Evolutionary conservation across 108 stramenopile species (phyloP).

Genomic region (Cylindrotheca closterium): DNA sequence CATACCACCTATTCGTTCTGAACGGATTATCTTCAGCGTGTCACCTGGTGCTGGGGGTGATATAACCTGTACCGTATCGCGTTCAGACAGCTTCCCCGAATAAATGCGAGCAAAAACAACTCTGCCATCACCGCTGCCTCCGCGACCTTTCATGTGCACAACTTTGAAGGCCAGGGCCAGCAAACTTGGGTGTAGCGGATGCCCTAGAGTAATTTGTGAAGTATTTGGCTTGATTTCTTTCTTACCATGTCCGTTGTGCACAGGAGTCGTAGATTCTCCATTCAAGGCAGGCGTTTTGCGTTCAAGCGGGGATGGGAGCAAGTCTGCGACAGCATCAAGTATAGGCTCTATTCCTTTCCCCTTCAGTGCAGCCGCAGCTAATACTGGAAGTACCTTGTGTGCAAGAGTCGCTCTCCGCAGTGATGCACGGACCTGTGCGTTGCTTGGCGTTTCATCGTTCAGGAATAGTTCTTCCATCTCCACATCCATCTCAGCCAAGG

Average conservation of each 20-base stretch:
- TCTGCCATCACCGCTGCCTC: slow-evolving; percentile 87
- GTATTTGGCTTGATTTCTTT: background rate
- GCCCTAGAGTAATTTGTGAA: slow-evolving; percentile 50
- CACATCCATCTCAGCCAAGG: slow-evolving; percentile 84
- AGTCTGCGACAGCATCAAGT: slow-evolving; percentile 91
- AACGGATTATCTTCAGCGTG: slow-evolving; percentile 29
- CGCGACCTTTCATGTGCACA: slow-evolving; percentile 86
- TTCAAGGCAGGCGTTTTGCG: slow-evolving; percentile 60
- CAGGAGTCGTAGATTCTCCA: too few species aligned
- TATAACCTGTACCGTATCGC: slow-evolving; percentile 65
- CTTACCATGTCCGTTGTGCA: slow-evolving; percentile 25
- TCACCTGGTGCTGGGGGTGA: slow-evolving; percentile 61
- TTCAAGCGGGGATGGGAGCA: slow-evolving; percentile 93
- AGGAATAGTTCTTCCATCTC: slow-evolving; percentile 77
- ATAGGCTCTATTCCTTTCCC: slow-evolving; percentile 93
- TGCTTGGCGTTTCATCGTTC: slow-evolving; percentile 59
- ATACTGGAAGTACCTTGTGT: slow-evolving; percentile 66
- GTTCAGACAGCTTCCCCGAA: slow-evolving; percentile 65
- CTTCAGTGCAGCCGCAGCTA: slow-evolving; percentile 85
- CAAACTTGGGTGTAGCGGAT: slow-evolving; percentile 71
- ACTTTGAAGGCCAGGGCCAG: slow-evolving; percentile 90
- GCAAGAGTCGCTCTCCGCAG: slow-evolving; percentile 69
- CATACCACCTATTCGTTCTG: slow-evolving; percentile 78
- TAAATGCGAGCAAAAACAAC: slow-evolving; percentile 90
- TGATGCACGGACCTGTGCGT: slow-evolving; percentile 61